Percentiles rank a stretch among this genome's conserved stretches.
These are phyloP conservation scores for Fraxinus sp. DNA, from an alignment of 305 asterid species.

Conservation along the genomic window DNA sequence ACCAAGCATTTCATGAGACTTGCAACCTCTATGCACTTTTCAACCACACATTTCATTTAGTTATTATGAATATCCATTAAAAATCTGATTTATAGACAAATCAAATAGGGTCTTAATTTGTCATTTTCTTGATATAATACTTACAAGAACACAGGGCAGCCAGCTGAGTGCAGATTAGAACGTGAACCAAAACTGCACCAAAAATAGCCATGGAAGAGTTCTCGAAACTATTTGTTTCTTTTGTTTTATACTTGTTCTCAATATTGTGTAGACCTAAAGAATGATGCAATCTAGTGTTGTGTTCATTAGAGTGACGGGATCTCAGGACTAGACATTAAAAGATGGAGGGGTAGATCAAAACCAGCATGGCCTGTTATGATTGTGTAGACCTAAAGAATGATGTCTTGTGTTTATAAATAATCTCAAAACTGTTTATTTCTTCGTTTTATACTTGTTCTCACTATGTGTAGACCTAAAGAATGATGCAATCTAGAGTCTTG, in stretches of 20 bases:
- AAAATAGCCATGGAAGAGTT: background rate
- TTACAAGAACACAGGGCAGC: background rate
- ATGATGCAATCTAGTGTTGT: background rate
- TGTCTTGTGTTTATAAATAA: background rate
- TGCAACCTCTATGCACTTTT: background rate
- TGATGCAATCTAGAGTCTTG: background rate
- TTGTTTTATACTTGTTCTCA: background rate
- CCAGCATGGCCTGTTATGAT: background rate
- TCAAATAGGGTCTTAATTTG: background rate
- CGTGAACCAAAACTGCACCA: background rate
- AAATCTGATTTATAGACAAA: background rate
- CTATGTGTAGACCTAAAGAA: background rate
- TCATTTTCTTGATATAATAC: background rate
- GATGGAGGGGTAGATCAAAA: background rate
- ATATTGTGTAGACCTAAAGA: background rate
- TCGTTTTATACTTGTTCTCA: background rate
- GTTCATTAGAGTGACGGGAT: background rate
- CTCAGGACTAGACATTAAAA: background rate
- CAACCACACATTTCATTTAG: background rate
- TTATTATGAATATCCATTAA: background rate
- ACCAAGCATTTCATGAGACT: background rate
- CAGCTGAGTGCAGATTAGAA: background rate
- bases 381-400: background rate
- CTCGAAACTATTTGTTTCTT: background rate
- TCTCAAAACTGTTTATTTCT: background rate